Evolutionary conservation across 2,329 filamentous ascomycete genomes (phyloP).

Genomic region (Diaporthe sp.): DNA sequence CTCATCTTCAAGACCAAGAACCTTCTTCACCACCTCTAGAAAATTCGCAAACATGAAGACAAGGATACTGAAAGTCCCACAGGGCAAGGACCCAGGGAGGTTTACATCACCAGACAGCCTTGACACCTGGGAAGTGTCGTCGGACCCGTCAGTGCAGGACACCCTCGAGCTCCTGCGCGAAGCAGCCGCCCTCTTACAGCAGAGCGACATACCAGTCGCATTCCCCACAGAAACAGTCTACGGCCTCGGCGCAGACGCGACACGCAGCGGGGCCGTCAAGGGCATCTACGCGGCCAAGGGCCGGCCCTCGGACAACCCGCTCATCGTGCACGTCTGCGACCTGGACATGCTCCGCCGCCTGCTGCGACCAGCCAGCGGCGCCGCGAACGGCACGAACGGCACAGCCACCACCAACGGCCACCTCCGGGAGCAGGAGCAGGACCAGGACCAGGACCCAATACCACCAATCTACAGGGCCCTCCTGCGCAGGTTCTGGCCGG

Average conservation of each 20-base stretch:
- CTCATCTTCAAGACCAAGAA: conserved; percentile 16
- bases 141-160: conserved; percentile 43
- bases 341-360: conserved; percentile 79
- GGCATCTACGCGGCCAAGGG: conserved; percentile 96
- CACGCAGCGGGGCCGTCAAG: conserved; percentile 82
- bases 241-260: conserved; percentile 95
- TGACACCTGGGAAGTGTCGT: conserved; percentile 58
- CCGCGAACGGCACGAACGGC: conserved; percentile 38
- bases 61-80: conserved; percentile 46
- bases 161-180: conserved; percentile 64
- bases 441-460: conserved; percentile 61
- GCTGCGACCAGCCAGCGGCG: conserved; percentile 55
- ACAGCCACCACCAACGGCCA: background rate
- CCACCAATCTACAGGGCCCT: conserved; percentile 83
- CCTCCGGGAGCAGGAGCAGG: conserved; percentile 45
- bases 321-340: conserved; percentile 93
- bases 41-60: conserved; percentile 44
- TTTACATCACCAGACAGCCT: conserved; percentile 44
- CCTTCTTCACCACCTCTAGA: conserved; percentile 25
- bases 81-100: conserved; percentile 38
- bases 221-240: conserved; percentile 99
- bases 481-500: conserved; percentile 91
- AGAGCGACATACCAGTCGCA: conserved; percentile 82
- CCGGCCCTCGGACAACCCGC: conserved; percentile 91
- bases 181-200: conserved; percentile 76